phyloP scores from a whole-genome alignment of 768 basidiomycete genomes.

The Auricularia auricula-judae region DNA sequence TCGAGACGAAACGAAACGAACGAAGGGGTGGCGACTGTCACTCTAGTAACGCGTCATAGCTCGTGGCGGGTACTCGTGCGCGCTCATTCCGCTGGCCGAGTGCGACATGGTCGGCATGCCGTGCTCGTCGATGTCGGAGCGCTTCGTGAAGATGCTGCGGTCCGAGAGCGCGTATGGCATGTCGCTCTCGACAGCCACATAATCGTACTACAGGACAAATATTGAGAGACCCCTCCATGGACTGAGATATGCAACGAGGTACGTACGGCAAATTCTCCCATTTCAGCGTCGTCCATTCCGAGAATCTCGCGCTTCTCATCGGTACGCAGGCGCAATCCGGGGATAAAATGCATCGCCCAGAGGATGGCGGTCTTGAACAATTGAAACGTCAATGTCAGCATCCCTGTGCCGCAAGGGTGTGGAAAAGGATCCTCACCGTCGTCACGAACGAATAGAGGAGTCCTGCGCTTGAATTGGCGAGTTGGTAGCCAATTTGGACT shows the following conservation, averaged over 20 bases:
- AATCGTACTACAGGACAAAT: not conserved
- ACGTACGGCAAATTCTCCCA: constrained; percentile 47
- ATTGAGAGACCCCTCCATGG: not conserved
- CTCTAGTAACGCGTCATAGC: not conserved
- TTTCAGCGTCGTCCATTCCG: constrained; percentile 66
- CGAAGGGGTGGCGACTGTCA: not conserved
- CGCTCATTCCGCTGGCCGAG: not conserved
- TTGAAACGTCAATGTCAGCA: constrained; percentile 31
- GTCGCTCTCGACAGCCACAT: not conserved
- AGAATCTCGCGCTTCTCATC: constrained; percentile 45
- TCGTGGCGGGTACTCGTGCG: not conserved
- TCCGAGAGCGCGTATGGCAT: not conserved
- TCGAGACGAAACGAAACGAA: not conserved
- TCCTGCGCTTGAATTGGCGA: constrained; percentile 50
- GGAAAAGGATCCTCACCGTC: not conserved
- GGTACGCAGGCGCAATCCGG: constrained; percentile 44
- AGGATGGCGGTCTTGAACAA: constrained; percentile 34
- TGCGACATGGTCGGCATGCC: not conserved
- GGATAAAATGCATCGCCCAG: constrained; percentile 36
- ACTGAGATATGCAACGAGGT: not conserved
- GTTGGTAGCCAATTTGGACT: constrained; percentile 69
- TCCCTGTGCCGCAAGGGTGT: too few species aligned
- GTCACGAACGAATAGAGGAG: constrained; percentile 33
- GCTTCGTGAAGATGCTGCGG: not conserved
- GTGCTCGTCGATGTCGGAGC: not conserved